Base-by-base conservation (phyloP, 192 early-diverging fungal genomes). In the Linnemannia zychae region DNA sequence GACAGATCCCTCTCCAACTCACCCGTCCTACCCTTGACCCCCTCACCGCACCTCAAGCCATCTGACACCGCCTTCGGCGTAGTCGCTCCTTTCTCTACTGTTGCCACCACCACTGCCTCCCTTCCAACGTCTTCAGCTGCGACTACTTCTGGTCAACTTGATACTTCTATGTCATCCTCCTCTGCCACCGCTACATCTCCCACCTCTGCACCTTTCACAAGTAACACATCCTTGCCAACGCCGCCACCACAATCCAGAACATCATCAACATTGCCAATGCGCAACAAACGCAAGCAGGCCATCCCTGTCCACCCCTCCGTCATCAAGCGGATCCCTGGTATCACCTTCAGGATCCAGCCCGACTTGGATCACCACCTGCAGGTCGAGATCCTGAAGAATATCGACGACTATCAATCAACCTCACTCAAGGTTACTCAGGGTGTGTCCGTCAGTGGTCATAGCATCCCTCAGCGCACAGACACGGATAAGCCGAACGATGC, bases 231-330 rank as follows among this genome's bases (percentile, higher is more conserved):
- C 69, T 44, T 46, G 9, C 69, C 24, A 28, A 46, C 46, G 22
- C 44, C 69, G 28, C n/a, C 69, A 28, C 69, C 37, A 24, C 69
- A 38, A 36, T 74, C 69, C 4, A 20, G 66, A 81, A n/a, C 65
- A 67, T n/a, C 40, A 73, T 18, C 28, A 22, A 52, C 33, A 47
- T 28, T 47, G 77, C 57, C 57, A 15, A 36, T 68, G 22, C 77
- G 76, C 49, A 84, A 78, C n/a, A 85, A 85, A 57, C 73, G 83
- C 20, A 85, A 85, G 65, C 83, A 85, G 74, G 77, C 74, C 13
- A 79, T 85, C 17, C 83, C 83, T 34, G 74, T 85, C 36, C 77
- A 75, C 34, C 67, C 77, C 28, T 79, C 83, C 20, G 60, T 85
- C 16, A 69, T 85, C 57, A 52, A 79, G n/a, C 77, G 83, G 12